Base-by-base conservation (phyloP, 2,329 filamentous ascomycete species). In the Sporothrix phasma region DNA sequence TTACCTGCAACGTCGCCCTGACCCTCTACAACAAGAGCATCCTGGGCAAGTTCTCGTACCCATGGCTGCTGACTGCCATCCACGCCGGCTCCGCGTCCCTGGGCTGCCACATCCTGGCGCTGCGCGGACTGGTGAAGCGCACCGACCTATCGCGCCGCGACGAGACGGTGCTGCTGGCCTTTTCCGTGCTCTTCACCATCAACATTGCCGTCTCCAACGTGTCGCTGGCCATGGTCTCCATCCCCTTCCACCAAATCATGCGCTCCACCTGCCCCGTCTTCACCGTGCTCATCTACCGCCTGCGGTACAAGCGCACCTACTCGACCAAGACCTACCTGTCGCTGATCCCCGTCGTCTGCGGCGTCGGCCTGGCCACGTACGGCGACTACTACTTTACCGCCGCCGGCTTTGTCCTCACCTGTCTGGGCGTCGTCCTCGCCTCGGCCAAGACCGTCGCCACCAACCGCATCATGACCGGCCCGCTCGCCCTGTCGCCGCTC, bases 201-300 rank as follows among this genome's bases (percentile, higher is more conserved):
- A 69, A 69, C 67, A 69, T 69, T 64, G 68, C 68, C 62, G 51
- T 69, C 22, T 67, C 66, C 46, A 69, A 69, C 41, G 68, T 69
- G 24, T 69, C 68, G 3, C 60, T 69, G 59, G 68, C 68, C 43
- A 68, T 69, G 67, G 68, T 69, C 22, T 86, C 84, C 0, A 81
- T 87, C n/a, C 81, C 84, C 2, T 87, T 87, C 73, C 85, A 86
- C 72, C 84, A 87, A 72, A 83, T 85, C 65, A 80, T 86, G 73
- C 80, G 84, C 67, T 84, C 84, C 66, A 82, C 83, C 22, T 82
- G 79, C 66, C 84, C 84, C 31, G 78, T 86, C 69, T 84, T 86
- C 71, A 85, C 84, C 61, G 81, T 86, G 64, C 72, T 84, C 67
- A 84, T 87, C 71, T 85, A 84, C 76, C 80, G 81, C 61, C 70